Conservation (phyloP, 805 yeast species). For the Candida cerambycidarum region DNA sequence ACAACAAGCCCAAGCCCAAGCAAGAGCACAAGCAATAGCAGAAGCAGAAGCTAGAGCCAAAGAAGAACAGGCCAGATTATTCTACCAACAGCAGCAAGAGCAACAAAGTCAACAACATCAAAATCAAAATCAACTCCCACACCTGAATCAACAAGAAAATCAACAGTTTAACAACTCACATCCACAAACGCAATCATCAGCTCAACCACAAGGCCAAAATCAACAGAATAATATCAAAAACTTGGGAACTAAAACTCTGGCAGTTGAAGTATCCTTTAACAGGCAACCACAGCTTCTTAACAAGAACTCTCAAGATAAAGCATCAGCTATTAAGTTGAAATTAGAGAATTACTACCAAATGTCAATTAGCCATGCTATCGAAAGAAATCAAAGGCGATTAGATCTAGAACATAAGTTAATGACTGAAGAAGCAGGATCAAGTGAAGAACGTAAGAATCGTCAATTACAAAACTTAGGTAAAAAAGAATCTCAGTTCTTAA, state of each 20-base stretch:
- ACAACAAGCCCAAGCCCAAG: constrained; percentile 8
- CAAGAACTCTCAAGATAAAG: constrained; percentile 75
- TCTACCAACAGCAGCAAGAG: constrained; percentile 1
- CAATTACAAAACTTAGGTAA: constrained; percentile 81
- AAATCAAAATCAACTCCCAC: constrained; percentile 8
- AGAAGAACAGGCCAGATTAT: constrained; percentile 11
- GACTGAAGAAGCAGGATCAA: constrained; percentile 59
- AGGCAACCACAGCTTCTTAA: constrained; percentile 79
- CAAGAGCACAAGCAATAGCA: constrained; percentile 11
- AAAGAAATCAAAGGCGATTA: constrained; percentile 88
- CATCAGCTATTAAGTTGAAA: constrained; percentile 78
- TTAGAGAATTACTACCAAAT: constrained; percentile 83
- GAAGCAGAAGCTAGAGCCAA: constrained; percentile 8
- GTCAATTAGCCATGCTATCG: constrained; percentile 89
- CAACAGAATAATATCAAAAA: constrained; percentile 1
- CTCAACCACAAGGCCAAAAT: not conserved
- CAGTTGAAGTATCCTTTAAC: constrained; percentile 62
- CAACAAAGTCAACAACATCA: not conserved
- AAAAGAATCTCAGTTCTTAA: constrained; percentile 82
- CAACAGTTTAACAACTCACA: not conserved
- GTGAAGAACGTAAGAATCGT: constrained; percentile 83
- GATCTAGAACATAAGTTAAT: constrained; percentile 74
- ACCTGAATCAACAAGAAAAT: constrained; percentile 10
- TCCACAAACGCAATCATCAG: not conserved
- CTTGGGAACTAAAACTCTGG: constrained; percentile 1